Percentiles rank a stretch among this genome's conserved stretches.
phyloP scores from a whole-genome alignment of 176 grass and related monocot species.

The Avena atlantica region DNA sequence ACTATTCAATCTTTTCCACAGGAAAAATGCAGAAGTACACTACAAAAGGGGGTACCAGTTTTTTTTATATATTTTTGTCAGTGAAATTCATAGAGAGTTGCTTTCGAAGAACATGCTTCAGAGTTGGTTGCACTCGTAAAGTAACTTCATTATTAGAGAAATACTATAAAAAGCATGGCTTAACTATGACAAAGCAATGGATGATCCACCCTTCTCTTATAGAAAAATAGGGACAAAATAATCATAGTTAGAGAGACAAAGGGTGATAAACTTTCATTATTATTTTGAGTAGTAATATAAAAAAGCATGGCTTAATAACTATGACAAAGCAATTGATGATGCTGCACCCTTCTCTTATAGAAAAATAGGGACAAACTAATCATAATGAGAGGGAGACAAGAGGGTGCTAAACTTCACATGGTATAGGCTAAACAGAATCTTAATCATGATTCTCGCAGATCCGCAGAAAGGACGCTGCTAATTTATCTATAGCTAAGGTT shows the following conservation, averaged over 20 bases:
- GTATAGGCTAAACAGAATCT: not conserved
- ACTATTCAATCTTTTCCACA: not conserved
- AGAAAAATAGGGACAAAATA: too few relatives aligned
- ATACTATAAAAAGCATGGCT: too few relatives aligned
- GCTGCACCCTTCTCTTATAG: not conserved
- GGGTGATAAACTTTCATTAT: too few relatives aligned
- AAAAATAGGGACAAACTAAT: not conserved
- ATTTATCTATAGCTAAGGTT: not conserved
- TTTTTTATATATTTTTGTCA: not conserved
- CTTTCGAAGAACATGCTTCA: not conserved
- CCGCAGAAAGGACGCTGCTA: not conserved
- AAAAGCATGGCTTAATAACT: slow-evolving; percentile 14
- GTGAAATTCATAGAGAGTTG: not conserved
- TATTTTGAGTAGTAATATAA: too few relatives aligned
- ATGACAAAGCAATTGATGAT: slow-evolving; percentile 18
- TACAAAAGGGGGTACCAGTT: not conserved
- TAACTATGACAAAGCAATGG: too few relatives aligned
- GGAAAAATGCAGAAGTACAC: not conserved
- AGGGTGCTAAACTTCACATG: not conserved
- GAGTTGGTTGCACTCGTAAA: not conserved
- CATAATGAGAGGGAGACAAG: not conserved
- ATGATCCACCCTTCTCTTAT: too few relatives aligned
- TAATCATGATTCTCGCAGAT: not conserved
- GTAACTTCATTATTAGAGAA: not conserved
- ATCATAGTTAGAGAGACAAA: too few relatives aligned